Percentiles rank a stretch among this genome's conserved stretches.
phyloP scores from a whole-genome alignment of 2,329 filamentous ascomycete genomes.

The Nemania serpens region DNA sequence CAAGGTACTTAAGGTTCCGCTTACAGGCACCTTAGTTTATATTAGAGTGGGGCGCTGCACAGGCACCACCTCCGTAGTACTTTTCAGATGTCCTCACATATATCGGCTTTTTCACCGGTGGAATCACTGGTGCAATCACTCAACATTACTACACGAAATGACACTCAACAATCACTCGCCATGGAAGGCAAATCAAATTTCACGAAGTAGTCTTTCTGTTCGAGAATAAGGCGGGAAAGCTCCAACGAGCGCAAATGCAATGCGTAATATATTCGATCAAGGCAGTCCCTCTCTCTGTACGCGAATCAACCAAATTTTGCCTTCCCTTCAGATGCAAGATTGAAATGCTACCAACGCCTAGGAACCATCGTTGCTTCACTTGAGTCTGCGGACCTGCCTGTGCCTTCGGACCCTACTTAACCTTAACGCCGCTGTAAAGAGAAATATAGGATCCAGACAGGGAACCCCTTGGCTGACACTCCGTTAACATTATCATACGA shows the following conservation, averaged over 20 bases:
- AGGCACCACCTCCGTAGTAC: no score
- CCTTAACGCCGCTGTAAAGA: constrained; percentile 16
- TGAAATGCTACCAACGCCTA: constrained; percentile 26
- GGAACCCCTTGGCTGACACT: not conserved
- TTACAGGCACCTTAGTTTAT: no score
- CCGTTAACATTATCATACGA: constrained; percentile 14
- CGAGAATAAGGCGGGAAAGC: not conserved
- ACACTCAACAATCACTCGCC: no score
- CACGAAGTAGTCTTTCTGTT: no score
- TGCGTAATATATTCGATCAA: constrained; percentile 16
- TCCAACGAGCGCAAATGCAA: constrained; percentile 11
- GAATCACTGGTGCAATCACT: no score
- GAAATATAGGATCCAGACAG: not conserved
- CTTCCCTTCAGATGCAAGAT: constrained; percentile 23
- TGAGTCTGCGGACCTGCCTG: constrained; percentile 2
- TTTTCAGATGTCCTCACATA: no score
- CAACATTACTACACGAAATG: no score
- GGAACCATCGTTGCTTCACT: constrained; percentile 1
- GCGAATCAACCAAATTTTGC: constrained; percentile 8
- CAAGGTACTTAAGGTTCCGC: no score
- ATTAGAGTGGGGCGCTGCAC: no score
- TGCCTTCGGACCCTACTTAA: constrained; percentile 2
- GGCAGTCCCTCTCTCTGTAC: not conserved
- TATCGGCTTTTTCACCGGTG: no score
- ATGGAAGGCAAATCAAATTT: no score